These are phyloP conservation scores for Wallacemonas sp. DNA, from an alignment of 208 protist genomes.

Conservation along the genomic window DNA sequence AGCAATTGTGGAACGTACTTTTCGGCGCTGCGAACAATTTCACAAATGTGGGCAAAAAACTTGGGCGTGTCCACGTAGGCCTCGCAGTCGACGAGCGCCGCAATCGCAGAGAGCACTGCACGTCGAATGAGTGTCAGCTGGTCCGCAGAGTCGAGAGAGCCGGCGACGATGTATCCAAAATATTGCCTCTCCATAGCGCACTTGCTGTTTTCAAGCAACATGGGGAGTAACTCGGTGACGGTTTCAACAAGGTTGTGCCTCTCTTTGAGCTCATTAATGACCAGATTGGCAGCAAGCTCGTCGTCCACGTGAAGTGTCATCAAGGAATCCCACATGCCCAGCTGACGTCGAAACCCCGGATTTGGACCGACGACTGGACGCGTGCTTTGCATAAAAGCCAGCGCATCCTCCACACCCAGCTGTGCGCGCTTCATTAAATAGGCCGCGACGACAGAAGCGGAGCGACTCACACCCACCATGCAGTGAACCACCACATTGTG, in stretches of 20 bases:
- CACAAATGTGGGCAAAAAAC: constrained; percentile 77
- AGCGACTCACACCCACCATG: constrained; percentile 87
- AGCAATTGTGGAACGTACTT: constrained; percentile 21
- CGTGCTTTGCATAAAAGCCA: constrained; percentile 54
- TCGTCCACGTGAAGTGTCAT: constrained; percentile 57
- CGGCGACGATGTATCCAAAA: constrained; percentile 48
- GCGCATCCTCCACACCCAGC: constrained; percentile 49
- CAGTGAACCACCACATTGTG: constrained; percentile 78
- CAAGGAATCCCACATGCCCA: constrained; percentile 56
- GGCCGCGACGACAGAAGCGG: constrained; percentile 74
- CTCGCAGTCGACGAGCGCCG: constrained; percentile 51
- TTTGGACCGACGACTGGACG: constrained; percentile 76
- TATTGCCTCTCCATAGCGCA: constrained; percentile 55
- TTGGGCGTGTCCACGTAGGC: constrained; percentile 76
- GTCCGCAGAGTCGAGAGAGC: constrained; percentile 15
- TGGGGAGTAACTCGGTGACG: constrained; percentile 37
- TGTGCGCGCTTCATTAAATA: constrained; percentile 82
- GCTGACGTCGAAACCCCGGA: constrained; percentile 67
- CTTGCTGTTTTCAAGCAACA: constrained; percentile 51
- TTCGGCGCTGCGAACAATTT: constrained; percentile 58
- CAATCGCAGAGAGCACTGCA: constrained; percentile 44
- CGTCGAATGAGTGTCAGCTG: constrained; percentile 32
- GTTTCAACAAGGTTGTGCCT: constrained; percentile 33
- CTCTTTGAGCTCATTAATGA: constrained; percentile 45
- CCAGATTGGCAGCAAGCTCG: constrained; percentile 45